A percentile compares a stretch with the other conserved stretches of the same genome.
Evolutionary conservation across 2,329 filamentous ascomycete genomes (phyloP).

Genomic region (Paraphoma sp.): DNA sequence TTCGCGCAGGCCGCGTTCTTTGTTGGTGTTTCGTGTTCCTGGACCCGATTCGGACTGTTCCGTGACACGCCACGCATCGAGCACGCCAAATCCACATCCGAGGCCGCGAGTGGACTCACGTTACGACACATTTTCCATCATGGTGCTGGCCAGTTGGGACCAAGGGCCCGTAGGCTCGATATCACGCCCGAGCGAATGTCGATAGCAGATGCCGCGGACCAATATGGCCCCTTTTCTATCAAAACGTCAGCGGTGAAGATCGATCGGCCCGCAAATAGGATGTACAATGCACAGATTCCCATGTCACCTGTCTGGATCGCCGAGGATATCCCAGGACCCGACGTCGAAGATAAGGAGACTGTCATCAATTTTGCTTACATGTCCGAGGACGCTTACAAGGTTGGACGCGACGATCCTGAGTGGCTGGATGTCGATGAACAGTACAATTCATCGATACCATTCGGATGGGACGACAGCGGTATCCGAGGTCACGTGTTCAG

Average conservation of each 20-base stretch:
- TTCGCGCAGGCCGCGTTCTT: conserved; percentile 32
- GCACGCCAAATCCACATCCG: conserved; percentile 5
- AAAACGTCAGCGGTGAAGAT: conserved; percentile 37
- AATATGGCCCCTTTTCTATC: conserved; percentile 39
- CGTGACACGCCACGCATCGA: conserved; percentile 12
- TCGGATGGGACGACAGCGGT: conserved; percentile 47
- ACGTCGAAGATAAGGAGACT: conserved; percentile 43
- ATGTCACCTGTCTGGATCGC: conserved; percentile 40
- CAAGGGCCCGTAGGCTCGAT: conserved; percentile 41
- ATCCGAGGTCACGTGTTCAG: conserved; percentile 46
- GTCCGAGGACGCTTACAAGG: conserved; percentile 47
- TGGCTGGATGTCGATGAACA: conserved; percentile 43
- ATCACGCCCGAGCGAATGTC: conserved; percentile 31
- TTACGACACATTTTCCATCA: conserved; percentile 44
- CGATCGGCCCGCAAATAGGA: conserved; percentile 30
- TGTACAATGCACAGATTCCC: conserved; percentile 28
- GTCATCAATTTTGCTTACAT: conserved; percentile 44
- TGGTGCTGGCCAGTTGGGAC: conserved; percentile 42
- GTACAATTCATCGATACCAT: conserved; percentile 40
- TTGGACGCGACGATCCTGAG: conserved; percentile 38
- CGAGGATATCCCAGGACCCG: conserved; percentile 37
- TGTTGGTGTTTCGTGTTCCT: conserved; percentile 20
- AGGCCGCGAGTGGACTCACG: conserved; percentile 21
- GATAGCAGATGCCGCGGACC: conserved; percentile 26
- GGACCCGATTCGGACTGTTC: conserved; percentile 10